Evolutionary conservation across 1,139 yeast genomes (phyloP).

Genomic region (Blastobotrys serpentis): DNA sequence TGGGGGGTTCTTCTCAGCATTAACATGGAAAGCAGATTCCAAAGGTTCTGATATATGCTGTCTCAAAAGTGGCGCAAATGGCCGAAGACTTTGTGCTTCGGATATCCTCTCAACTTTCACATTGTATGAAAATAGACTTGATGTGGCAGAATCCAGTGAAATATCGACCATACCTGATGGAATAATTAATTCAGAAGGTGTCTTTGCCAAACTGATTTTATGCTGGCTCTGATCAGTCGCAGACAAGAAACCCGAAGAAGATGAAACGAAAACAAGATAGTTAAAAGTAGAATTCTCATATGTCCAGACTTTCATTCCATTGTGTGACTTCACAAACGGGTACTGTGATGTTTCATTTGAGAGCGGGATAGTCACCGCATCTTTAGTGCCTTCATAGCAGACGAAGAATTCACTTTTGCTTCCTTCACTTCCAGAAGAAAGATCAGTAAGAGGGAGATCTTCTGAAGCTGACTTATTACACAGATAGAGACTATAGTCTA

Average conservation of each 20-base stretch:
- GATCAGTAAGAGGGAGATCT: not conserved
- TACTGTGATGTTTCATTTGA: not conserved
- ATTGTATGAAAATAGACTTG: conserved; percentile 24
- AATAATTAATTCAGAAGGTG: not conserved
- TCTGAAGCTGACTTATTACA: conserved; percentile 1
- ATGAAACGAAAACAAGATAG: not conserved
- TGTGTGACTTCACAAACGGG: not conserved
- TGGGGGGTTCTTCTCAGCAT: conserved; percentile 39
- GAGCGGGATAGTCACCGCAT: conserved; percentile 1
- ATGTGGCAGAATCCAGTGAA: conserved; percentile 17
- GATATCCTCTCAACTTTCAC: conserved; percentile 9
- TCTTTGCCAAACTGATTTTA: not conserved
- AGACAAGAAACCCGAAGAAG: not conserved
- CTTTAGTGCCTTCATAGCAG: conserved; percentile 9
- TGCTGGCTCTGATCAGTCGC: not conserved
- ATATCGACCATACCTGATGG: conserved; percentile 19
- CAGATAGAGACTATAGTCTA: not conserved
- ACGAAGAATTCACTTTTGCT: not conserved
- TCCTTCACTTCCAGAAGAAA: not conserved
- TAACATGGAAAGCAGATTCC: conserved; percentile 77
- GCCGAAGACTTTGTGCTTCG: conserved; percentile 1
- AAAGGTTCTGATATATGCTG: conserved; percentile 61
- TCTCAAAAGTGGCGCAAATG: conserved; percentile 59
- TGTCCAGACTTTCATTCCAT: conserved; percentile 4
- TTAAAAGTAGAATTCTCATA: not conserved